Conservation (phyloP, 192 early-diverging fungal species). For the Podila verticillata region DNA sequence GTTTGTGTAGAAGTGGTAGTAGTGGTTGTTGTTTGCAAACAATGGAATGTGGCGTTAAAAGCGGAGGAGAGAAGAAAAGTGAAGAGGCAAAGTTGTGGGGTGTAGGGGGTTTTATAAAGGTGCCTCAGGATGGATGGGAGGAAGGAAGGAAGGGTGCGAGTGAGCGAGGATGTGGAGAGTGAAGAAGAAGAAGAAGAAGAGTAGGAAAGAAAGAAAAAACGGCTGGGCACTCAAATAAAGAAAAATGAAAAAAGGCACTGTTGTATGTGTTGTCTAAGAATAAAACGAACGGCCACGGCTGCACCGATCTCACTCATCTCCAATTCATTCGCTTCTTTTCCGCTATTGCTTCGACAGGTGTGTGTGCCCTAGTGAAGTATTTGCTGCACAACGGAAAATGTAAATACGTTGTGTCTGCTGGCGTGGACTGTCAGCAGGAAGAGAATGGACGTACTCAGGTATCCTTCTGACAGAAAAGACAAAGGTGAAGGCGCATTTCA, state of each 20-base stretch:
- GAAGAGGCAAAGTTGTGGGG: not conserved
- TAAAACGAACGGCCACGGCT: not conserved
- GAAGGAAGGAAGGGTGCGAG: not conserved
- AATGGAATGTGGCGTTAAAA: not conserved
- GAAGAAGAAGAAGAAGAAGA: slow-evolving; percentile 8
- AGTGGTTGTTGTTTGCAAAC: not conserved
- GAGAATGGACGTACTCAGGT: too few species aligned
- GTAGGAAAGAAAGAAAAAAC: slow-evolving; percentile 5
- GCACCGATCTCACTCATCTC: too few species aligned
- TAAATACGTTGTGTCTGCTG: too few species aligned
- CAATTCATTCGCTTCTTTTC: too few species aligned
- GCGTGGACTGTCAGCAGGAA: too few species aligned
- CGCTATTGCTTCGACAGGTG: too few species aligned
- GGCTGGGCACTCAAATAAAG: not conserved
- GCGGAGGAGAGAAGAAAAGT: not conserved
- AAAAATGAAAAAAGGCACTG: not conserved
- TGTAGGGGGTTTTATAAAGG: too few species aligned
- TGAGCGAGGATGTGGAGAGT: not conserved
- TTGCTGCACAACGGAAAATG: too few species aligned
- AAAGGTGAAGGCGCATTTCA: too few species aligned
- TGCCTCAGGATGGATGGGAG: not conserved
- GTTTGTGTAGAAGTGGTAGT: not conserved
- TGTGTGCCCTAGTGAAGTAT: too few species aligned
- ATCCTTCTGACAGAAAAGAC: too few species aligned
- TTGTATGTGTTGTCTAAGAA: not conserved